Percentiles rank a stretch among this genome's conserved stretches.
Evolutionary conservation across 192 early-diverging fungal species (phyloP).

Genomic region (Coemansia asiatica): DNA sequence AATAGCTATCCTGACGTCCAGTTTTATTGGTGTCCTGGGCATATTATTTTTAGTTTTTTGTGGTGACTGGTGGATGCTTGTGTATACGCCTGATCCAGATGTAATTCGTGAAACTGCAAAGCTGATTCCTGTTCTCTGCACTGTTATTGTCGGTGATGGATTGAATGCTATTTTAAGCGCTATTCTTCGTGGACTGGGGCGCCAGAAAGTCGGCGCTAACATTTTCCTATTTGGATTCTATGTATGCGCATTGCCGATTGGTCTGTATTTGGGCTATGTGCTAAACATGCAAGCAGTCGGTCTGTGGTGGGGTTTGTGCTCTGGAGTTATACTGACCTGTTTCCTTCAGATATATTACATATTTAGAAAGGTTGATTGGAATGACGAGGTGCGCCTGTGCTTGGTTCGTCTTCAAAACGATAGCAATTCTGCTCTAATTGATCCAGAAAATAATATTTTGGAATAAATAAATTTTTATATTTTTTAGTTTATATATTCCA

Average conservation of each 20-base stretch:
- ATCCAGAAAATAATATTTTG: too few relatives aligned
- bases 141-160: constrained; percentile 62
- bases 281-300: constrained; percentile 20
- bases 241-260: constrained; percentile 47
- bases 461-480: too few relatives aligned
- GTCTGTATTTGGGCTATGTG: constrained; percentile 42
- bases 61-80: constrained; percentile 16
- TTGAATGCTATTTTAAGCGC: constrained; percentile 58
- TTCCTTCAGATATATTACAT: background rate
- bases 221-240: constrained; percentile 56
- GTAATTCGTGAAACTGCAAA: constrained; percentile 68
- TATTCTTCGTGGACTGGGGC: constrained; percentile 53
- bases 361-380: background rate
- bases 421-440: too few relatives aligned
- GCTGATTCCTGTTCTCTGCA: constrained; percentile 71
- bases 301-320: constrained; percentile 37
- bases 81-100: constrained; percentile 64
- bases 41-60: background rate
- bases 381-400: background rate
- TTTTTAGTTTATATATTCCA: too few relatives aligned
- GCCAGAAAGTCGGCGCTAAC: constrained; percentile 48
- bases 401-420: background rate
- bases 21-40: constrained; percentile 48
- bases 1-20: constrained; percentile 54
- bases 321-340: constrained; percentile 1